Conservation (phyloP, 352 stramenopile species). For the Phytophthora pseudosyringae region DNA sequence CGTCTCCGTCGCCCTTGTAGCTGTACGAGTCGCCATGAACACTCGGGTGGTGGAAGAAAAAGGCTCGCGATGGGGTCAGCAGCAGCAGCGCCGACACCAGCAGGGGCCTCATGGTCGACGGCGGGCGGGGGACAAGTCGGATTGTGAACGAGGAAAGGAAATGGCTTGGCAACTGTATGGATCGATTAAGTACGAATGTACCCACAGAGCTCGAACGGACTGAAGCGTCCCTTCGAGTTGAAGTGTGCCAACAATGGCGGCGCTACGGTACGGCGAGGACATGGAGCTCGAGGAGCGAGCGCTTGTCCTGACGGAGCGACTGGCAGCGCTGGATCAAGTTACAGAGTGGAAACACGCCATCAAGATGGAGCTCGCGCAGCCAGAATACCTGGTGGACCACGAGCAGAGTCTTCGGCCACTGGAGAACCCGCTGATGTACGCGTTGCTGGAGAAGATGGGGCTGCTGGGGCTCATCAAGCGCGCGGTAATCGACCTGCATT, state of each 20-base stretch:
- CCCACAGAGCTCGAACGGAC: not conserved
- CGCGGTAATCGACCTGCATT: slow-evolving; percentile 66
- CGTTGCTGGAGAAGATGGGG: slow-evolving; percentile 64
- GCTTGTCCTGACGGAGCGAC: slow-evolving; percentile 50
- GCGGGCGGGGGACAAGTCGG: slow-evolving; percentile 4
- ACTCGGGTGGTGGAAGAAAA: slow-evolving; percentile 52
- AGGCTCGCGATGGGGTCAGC: slow-evolving; percentile 21
- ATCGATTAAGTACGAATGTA: slow-evolving; percentile 18
- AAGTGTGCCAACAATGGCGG: slow-evolving; percentile 11
- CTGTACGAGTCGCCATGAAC: slow-evolving; percentile 57
- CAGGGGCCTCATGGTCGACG: slow-evolving; percentile 3
- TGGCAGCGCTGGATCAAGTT: slow-evolving; percentile 48
- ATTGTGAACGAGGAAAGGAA: slow-evolving; percentile 1
- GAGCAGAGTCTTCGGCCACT: slow-evolving; percentile 34
- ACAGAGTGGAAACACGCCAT: slow-evolving; percentile 65
- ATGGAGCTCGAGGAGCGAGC: slow-evolving; percentile 57
- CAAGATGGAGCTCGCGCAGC: slow-evolving; percentile 50
- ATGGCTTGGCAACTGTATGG: not conserved
- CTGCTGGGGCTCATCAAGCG: slow-evolving; percentile 61
- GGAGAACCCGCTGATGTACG: slow-evolving; percentile 48
- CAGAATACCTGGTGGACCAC: slow-evolving; percentile 56
- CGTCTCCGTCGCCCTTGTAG: slow-evolving; percentile 60
- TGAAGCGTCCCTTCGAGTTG: slow-evolving; percentile 13
- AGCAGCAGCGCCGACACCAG: slow-evolving; percentile 17
- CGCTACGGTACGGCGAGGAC: slow-evolving; percentile 11